A percentile compares a stretch with the other conserved stretches of the same genome.
Conservation (phyloP, 768 basidiomycete species). For the Kwoniella sp. region DNA sequence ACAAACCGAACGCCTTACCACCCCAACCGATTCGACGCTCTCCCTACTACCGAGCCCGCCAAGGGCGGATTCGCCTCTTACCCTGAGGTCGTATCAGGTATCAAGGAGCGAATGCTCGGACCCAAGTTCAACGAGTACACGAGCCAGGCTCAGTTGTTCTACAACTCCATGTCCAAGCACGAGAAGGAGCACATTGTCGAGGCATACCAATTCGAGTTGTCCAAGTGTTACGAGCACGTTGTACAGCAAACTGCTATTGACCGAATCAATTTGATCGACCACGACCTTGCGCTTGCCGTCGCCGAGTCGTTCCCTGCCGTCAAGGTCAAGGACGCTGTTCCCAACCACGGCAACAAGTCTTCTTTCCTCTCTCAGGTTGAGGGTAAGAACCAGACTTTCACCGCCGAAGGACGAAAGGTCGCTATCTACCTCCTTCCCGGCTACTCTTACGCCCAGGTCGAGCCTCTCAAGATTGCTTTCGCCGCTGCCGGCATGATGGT, state of each 20-base stretch:
- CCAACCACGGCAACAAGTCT: slow-evolving; percentile 65
- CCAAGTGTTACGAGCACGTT: slow-evolving; percentile 73
- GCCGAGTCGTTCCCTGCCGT: slow-evolving; percentile 68
- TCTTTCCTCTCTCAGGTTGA: slow-evolving; percentile 64
- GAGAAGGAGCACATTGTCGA: slow-evolving; percentile 73
- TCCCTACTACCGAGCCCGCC: slow-evolving; percentile 52
- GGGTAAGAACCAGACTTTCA: slow-evolving; percentile 55
- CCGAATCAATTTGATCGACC: slow-evolving; percentile 71
- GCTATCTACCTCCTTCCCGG: slow-evolving; percentile 77
- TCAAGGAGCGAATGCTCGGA: slow-evolving; percentile 60
- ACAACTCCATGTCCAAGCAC: slow-evolving; percentile 70
- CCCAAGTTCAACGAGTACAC: slow-evolving; percentile 73
- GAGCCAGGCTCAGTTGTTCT: slow-evolving; percentile 76
- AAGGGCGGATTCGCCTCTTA: slow-evolving; percentile 60
- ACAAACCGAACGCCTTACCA: slow-evolving; percentile 63
- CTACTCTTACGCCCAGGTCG: slow-evolving; percentile 66
- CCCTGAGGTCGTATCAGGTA: slow-evolving; percentile 58
- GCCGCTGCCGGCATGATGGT: slow-evolving; percentile 62
- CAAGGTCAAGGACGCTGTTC: slow-evolving; percentile 61
- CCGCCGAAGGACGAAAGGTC: slow-evolving; percentile 65
- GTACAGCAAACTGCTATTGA: slow-evolving; percentile 72
- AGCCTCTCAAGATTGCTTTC: slow-evolving; percentile 64
- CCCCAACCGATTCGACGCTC: slow-evolving; percentile 68
- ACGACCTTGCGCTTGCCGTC: slow-evolving; percentile 70
- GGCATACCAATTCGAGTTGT: slow-evolving; percentile 79